Conservation (phyloP, 331 rosid species). For the Quercus lobata region DNA sequence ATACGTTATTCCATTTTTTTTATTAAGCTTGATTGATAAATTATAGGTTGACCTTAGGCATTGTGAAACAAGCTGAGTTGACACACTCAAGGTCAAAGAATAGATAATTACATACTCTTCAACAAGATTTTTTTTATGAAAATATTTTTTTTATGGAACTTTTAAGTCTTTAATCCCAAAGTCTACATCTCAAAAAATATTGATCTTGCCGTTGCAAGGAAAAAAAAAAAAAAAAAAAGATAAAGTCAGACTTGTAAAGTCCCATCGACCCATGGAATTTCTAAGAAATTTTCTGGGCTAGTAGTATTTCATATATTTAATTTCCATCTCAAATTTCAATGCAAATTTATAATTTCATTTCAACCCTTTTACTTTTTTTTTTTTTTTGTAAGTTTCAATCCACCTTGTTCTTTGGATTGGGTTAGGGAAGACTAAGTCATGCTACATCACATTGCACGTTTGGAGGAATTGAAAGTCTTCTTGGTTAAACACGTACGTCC, state of each 20-base stretch:
- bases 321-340: not conserved
- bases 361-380: not conserved
- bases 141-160: too few relatives aligned
- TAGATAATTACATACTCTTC: not conserved
- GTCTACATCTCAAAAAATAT: too few relatives aligned
- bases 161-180: too few relatives aligned
- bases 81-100: not conserved
- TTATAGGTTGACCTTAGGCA: not conserved
- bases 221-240: not conserved
- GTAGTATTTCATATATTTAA: not conserved
- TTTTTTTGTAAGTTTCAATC: too few relatives aligned
- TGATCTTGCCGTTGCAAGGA: not conserved
- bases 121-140: too few relatives aligned
- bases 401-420: too few relatives aligned
- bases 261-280: not conserved
- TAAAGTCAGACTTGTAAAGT: not conserved
- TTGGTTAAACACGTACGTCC: not conserved
- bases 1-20: not conserved
- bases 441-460: not conserved
- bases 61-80: not conserved
- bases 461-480: not conserved
- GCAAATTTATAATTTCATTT: not conserved
- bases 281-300: not conserved
- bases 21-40: not conserved
- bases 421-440: not conserved